Conservation (phyloP, 257 asterid species). For the Asclepias syriaca region DNA sequence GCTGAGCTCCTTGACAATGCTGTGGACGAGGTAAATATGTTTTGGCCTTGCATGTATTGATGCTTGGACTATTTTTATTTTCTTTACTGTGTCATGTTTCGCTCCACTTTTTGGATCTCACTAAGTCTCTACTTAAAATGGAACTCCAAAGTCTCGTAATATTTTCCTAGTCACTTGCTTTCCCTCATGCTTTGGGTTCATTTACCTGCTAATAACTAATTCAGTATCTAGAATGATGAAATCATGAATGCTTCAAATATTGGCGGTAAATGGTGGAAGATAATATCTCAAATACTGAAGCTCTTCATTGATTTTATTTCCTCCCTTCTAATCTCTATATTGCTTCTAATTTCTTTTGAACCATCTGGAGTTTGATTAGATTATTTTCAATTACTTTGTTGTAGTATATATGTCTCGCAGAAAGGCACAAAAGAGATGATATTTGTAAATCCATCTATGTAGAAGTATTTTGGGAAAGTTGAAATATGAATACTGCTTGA, state of each 20-base stretch:
- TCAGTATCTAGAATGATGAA: background rate
- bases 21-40: constrained; percentile 75
- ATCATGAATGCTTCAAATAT: background rate
- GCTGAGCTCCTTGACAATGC: constrained; percentile 96
- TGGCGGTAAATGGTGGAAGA: background rate
- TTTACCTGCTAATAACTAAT: background rate
- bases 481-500: background rate
- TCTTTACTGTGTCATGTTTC: background rate
- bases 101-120: background rate
- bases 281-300: background rate
- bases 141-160: background rate
- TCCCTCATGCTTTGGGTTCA: background rate
- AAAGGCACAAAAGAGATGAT: background rate
- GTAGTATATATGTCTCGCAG: background rate
- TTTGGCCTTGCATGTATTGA: background rate
- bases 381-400: background rate
- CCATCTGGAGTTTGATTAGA: background rate
- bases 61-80: background rate
- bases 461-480: background rate
- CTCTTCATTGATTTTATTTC: background rate
- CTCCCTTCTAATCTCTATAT: background rate
- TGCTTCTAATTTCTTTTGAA: background rate
- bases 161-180: background rate
- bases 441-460: background rate
- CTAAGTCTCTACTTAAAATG: background rate